A percentile compares a stretch with the other conserved stretches of the same genome.
Conservation (phyloP, 805 yeast species). For the Metschnikowia sp. region DNA sequence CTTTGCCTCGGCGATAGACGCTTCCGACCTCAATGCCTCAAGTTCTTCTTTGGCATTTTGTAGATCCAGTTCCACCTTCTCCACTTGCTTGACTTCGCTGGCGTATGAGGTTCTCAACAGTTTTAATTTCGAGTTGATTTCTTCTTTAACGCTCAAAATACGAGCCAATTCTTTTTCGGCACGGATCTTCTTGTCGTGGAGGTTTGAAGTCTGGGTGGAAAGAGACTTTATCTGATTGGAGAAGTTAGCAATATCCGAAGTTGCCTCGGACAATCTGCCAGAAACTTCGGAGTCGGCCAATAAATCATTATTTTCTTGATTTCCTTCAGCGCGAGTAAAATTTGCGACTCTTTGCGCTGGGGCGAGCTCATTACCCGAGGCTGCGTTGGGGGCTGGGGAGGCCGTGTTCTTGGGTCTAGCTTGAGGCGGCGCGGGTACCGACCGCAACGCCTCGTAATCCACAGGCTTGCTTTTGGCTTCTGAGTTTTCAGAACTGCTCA, state of each 20-base stretch:
- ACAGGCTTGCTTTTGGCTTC: constrained; percentile 16
- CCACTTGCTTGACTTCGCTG: constrained; percentile 71
- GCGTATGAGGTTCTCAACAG: constrained; percentile 70
- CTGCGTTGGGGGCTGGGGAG: neutral
- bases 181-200: constrained; percentile 65
- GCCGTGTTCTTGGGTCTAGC: constrained; percentile 2
- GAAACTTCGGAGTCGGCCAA: constrained; percentile 60
- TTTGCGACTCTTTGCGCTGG: neutral
- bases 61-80: constrained; percentile 63
- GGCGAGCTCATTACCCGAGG: neutral
- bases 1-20: constrained; percentile 75
- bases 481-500: neutral
- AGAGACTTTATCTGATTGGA: constrained; percentile 82
- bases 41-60: constrained; percentile 61
- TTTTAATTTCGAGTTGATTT: constrained; percentile 68
- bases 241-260: constrained; percentile 81
- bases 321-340: constrained; percentile 1
- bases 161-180: constrained; percentile 77
- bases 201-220: constrained; percentile 65
- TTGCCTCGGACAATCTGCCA: constrained; percentile 69
- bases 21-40: constrained; percentile 65
- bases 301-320: constrained; percentile 41
- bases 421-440: constrained; percentile 44
- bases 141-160: constrained; percentile 62
- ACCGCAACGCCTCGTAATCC: constrained; percentile 51